phyloP scores from a whole-genome alignment of 805 yeast genomes.

The Jamesozyma rosinii region DNA sequence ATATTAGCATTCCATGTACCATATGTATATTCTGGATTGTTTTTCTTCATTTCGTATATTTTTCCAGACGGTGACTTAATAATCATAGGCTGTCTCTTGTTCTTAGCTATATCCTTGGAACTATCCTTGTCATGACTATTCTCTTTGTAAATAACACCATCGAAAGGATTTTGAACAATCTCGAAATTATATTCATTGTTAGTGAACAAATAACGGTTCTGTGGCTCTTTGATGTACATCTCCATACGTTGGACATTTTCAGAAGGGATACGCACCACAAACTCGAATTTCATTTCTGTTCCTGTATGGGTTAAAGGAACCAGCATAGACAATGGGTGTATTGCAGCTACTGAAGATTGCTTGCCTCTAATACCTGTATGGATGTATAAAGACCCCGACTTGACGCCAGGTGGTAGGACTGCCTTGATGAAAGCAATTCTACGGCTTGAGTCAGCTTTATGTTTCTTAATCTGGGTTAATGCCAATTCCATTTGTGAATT shows the following conservation, averaged over 20 bases:
- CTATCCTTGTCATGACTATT: neutral
- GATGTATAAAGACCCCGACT: conserved; percentile 64
- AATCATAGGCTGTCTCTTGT: conserved; percentile 46
- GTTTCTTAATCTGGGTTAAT: conserved; percentile 73
- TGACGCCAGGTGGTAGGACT: conserved; percentile 56
- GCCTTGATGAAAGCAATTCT: conserved; percentile 76
- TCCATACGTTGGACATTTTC: conserved; percentile 63
- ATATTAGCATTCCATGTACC: conserved; percentile 55
- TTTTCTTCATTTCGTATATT: conserved; percentile 48
- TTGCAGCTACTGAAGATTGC: conserved; percentile 46
- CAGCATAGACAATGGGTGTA: conserved; percentile 62
- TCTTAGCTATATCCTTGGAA: conserved; percentile 14
- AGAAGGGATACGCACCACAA: conserved; percentile 65
- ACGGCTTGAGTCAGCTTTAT: conserved; percentile 35
- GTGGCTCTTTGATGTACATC: conserved; percentile 78
- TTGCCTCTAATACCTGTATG: conserved; percentile 60
- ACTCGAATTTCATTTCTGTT: conserved; percentile 45
- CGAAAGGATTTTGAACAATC: conserved; percentile 53
- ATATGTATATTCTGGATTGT: conserved; percentile 38
- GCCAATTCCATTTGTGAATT: conserved; percentile 38
- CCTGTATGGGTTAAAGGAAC: conserved; percentile 73
- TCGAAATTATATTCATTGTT: conserved; percentile 58
- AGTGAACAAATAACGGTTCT: conserved; percentile 48
- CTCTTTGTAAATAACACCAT: conserved; percentile 33
- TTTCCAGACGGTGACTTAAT: conserved; percentile 82